A percentile compares a stretch with the other conserved stretches of the same genome.
Conservation (phyloP, 768 basidiomycete genomes). For the Pleurotus ostreatus region DNA sequence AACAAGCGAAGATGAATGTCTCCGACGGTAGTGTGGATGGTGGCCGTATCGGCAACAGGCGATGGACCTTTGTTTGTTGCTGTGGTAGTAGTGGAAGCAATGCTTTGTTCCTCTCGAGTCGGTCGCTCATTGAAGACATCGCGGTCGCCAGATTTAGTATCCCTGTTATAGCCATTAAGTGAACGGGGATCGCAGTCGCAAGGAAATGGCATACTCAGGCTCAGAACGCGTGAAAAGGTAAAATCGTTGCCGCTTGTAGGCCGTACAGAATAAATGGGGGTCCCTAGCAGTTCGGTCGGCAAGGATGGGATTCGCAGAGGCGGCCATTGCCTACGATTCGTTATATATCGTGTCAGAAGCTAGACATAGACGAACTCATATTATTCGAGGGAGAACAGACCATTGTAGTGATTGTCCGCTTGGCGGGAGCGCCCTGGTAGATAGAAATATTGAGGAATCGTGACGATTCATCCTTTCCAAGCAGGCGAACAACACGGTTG, state of each 20-base stretch:
- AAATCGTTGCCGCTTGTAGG: constrained; percentile 89
- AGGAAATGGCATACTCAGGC: constrained; percentile 66
- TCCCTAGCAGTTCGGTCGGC: constrained; percentile 82
- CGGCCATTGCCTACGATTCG: constrained; percentile 74
- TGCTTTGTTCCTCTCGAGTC: constrained; percentile 90
- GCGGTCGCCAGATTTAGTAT: constrained; percentile 82
- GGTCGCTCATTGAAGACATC: constrained; percentile 99
- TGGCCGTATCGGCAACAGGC: constrained; percentile 72
- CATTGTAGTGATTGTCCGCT: constrained; percentile 76
- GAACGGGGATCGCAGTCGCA: not conserved
- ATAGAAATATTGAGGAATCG: constrained; percentile 84
- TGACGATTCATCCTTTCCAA: constrained; percentile 93
- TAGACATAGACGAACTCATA: not conserved
- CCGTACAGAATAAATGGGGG: constrained; percentile 90
- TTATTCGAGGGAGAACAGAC: constrained; percentile 34
- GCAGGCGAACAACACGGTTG: constrained; percentile 81
- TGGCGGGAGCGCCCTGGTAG: constrained; percentile 93
- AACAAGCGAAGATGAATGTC: constrained; percentile 89
- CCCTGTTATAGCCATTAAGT: constrained; percentile 37
- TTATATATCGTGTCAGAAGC: constrained; percentile 6
- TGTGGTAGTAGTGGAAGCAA: constrained; percentile 60
- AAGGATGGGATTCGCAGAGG: constrained; percentile 92
- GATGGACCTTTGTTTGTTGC: constrained; percentile 54
- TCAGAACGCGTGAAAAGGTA: constrained; percentile 91
- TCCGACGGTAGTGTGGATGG: constrained; percentile 93